Base-by-base conservation (phyloP, 345 rosid species). In the Lumnitzera littorea region DNA sequence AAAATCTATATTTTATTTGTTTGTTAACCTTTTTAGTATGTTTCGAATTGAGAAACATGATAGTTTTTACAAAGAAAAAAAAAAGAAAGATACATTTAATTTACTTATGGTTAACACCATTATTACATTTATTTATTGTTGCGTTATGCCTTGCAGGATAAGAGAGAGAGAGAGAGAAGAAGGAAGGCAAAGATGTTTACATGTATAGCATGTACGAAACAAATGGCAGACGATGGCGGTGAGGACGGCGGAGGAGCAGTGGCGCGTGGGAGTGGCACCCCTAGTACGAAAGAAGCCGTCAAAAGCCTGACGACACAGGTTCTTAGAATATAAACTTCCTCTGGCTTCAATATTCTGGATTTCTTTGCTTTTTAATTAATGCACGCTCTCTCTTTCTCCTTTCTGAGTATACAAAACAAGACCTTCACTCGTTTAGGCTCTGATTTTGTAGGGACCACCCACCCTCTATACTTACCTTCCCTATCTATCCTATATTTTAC, bases 301-400 rank as follows among this genome's bases (percentile, higher is more conserved):
- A 94, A 88, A 80, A 88, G 96, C 97, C 88, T 94, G 60, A 94
- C 99, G 57, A 64, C 91, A 41, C 99, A 94, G 97, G 99, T 94
- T 55, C 70, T 27, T 52, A 23, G 36, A 2, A 12, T 16, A 29
- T 11, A 3, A 15, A 23, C 57, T 24, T 15, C 10, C 46, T 29
- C 57, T 27, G n/a, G 1, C 41, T 55, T 6, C 58, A 13, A 3
- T 24, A 4, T 25, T 55, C 11, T 12, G 36, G 1, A 10, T 52
- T 52, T 17, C 12, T 17, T 3, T 3, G 13, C 17, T 58, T 63
- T 27, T 59, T 53, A 25, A 62, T 61, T 46, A 36, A 36, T 36
- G 43, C 43, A 9, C 43, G 23, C 62, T 15, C 54, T 4, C 17
- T 14, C n/a, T 50, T 43, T 57, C 48, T 36, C 65, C 53, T 15